Evolutionary conservation across 176 grass and related monocot genomes (phyloP).

Genomic region (Triticum timopheevii): DNA sequence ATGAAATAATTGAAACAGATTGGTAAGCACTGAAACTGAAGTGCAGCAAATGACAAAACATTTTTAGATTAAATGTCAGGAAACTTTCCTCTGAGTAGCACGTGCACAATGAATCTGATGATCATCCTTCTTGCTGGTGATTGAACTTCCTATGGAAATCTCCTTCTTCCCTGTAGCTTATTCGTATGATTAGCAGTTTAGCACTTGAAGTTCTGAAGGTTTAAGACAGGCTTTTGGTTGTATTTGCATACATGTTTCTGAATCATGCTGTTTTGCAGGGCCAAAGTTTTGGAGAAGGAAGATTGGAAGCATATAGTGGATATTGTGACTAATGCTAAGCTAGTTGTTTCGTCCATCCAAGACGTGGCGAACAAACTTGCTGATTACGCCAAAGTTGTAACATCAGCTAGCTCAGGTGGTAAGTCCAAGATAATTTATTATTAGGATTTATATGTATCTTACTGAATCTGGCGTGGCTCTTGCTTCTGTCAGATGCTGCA

Average conservation of each 20-base stretch:
- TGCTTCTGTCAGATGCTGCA: constrained; percentile 40
- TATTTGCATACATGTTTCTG: neutral
- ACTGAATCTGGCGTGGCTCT: neutral
- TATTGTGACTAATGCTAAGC: constrained; percentile 85
- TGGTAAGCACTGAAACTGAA: constrained; percentile 52
- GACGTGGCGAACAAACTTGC: constrained; percentile 74
- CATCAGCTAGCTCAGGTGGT: constrained; percentile 39
- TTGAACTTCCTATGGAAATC: too few species aligned
- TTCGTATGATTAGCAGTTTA: neutral
- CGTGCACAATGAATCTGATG: neutral
- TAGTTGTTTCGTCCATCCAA: constrained; percentile 83
- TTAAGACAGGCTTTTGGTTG: neutral
- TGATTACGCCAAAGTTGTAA: constrained; percentile 61
- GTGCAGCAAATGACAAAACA: neutral
- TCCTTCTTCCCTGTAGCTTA: too few species aligned
- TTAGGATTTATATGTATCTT: neutral
- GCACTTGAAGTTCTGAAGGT: constrained; percentile 12
- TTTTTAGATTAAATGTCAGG: neutral
- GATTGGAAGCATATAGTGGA: constrained; percentile 89
- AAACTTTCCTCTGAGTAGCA: neutral
- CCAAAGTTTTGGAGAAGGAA: constrained; percentile 81
- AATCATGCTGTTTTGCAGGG: constrained; percentile 53
- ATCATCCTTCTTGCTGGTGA: neutral
- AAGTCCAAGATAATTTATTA: neutral
- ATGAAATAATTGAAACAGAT: constrained; percentile 88